A percentile compares a stretch with the other conserved stretches of the same genome.
Conservation (phyloP, 345 rosid genomes). For the Jatropha curcas region DNA sequence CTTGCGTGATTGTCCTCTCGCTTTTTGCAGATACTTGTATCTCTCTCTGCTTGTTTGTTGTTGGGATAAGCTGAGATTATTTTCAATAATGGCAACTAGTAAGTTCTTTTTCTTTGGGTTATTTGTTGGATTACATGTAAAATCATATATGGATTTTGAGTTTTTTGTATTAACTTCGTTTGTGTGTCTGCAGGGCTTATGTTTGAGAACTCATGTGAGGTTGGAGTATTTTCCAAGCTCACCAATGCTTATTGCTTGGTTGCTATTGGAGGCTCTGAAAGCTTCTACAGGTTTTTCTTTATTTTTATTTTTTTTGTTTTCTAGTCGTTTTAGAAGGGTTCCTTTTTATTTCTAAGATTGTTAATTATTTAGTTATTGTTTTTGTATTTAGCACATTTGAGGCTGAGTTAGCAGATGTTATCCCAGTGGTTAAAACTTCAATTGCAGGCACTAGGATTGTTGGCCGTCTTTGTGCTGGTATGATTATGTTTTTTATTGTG, state of each 20-base stretch:
- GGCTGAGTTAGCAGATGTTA: conserved; percentile 76
- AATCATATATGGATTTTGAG: neutral
- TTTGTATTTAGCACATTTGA: conserved; percentile 58
- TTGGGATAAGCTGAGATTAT: neutral
- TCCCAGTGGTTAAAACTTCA: conserved; percentile 92
- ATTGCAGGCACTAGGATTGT: conserved; percentile 80
- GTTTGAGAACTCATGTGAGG: conserved; percentile 83
- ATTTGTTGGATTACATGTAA: too few relatives aligned
- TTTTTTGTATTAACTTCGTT: neutral
- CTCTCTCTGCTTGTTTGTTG: neutral
- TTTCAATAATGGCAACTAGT: conserved; percentile 39
- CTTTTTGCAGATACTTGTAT: neutral
- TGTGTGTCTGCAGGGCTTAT: conserved; percentile 53
- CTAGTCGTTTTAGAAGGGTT: too few relatives aligned
- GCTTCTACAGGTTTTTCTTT: conserved; percentile 66
- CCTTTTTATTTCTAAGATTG: neutral
- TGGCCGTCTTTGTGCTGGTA: conserved; percentile 89
- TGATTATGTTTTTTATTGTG: neutral
- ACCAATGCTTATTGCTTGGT: conserved; percentile 91
- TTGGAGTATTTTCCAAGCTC: conserved; percentile 84
- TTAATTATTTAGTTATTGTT: neutral
- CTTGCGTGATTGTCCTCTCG: neutral
- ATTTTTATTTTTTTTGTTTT: too few relatives aligned
- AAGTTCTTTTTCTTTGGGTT: conserved; percentile 10
- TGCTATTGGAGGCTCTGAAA: conserved; percentile 83